phyloP scores from a whole-genome alignment of 2,329 filamentous ascomycete species.

The Leptographium wingfieldii region DNA sequence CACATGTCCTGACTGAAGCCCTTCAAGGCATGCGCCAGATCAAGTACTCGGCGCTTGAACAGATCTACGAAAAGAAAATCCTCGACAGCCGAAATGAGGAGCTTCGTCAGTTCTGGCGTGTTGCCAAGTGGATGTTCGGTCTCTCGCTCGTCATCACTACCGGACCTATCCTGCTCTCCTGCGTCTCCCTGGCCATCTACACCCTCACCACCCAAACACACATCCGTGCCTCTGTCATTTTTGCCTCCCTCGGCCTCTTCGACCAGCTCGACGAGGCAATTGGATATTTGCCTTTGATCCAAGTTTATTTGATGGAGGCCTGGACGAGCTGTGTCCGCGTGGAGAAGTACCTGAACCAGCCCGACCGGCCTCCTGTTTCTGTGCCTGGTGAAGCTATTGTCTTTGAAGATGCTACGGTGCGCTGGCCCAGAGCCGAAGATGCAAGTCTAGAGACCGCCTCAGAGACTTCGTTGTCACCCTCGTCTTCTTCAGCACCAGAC shows the following conservation, averaged over 20 bases:
- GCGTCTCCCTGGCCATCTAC: constrained; percentile 20
- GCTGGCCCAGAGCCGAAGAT: constrained; percentile 21
- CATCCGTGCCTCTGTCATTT: constrained; percentile 23
- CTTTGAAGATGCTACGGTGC: constrained; percentile 20
- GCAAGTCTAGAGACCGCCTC: constrained; percentile 5
- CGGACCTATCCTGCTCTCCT: constrained; percentile 21
- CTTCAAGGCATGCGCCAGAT: constrained; percentile 26
- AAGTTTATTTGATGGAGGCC: constrained; percentile 22
- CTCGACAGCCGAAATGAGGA: constrained; percentile 22
- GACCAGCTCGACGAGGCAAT: constrained; percentile 23
- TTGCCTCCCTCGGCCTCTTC: constrained; percentile 22
- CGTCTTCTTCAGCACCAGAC: not conserved
- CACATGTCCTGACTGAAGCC: constrained; percentile 22
- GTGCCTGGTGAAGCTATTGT: constrained; percentile 15
- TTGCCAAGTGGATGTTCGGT: constrained; percentile 18
- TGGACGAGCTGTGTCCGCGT: constrained; percentile 23
- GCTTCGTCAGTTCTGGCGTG: constrained; percentile 21
- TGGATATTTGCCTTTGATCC: constrained; percentile 19
- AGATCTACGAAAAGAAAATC: constrained; percentile 22
- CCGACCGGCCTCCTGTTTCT: constrained; percentile 18
- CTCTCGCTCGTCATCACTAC: constrained; percentile 19
- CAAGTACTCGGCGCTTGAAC: constrained; percentile 24
- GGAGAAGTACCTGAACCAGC: constrained; percentile 21
- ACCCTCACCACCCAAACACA: constrained; percentile 19
- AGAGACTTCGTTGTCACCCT: not conserved